Percentiles rank a stretch among this genome's conserved stretches.
Evolutionary conservation across 352 stramenopile genomes (phyloP).

Genomic region (Pythium sukuiense): DNA sequence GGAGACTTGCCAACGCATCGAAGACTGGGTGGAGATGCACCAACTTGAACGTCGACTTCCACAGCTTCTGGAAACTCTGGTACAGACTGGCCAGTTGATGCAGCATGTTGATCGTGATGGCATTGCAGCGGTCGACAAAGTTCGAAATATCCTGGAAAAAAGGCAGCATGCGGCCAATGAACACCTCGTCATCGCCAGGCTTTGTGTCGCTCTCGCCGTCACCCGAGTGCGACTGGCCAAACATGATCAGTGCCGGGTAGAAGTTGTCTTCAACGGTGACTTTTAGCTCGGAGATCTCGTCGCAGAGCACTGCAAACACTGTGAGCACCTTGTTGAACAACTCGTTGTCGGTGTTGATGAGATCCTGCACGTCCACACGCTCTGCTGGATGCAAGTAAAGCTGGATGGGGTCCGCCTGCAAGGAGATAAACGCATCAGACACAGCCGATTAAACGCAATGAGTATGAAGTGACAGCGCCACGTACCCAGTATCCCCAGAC

Average conservation of each 20-base stretch:
- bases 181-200: slow-evolving; percentile 75
- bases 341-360: slow-evolving; percentile 90
- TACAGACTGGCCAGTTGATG: slow-evolving; percentile 88
- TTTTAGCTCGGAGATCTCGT: slow-evolving; percentile 90
- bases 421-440: background rate
- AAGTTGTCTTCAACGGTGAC: slow-evolving; percentile 90
- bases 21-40: slow-evolving; percentile 84
- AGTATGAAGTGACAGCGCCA: background rate
- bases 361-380: slow-evolving; percentile 84
- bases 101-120: slow-evolving; percentile 89
- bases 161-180: slow-evolving; percentile 85
- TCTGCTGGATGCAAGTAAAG: slow-evolving; percentile 80
- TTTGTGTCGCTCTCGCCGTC: slow-evolving; percentile 66
- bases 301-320: slow-evolving; percentile 87
- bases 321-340: slow-evolving; percentile 90
- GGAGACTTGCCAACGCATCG: slow-evolving; percentile 67
- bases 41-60: slow-evolving; percentile 88
- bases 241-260: slow-evolving; percentile 88
- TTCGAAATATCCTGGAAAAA: slow-evolving; percentile 91
- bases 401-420: slow-evolving; percentile 79
- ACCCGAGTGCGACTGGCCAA: slow-evolving; percentile 73
- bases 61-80: slow-evolving; percentile 86
- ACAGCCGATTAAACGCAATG: background rate
- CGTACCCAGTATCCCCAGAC: slow-evolving; percentile 88
- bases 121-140: slow-evolving; percentile 88